A percentile compares a stretch with the other conserved stretches of the same genome.
Evolutionary conservation across 1,284 basidiomycete genomes (phyloP).

Genomic region (Gomphus bonarii): DNA sequence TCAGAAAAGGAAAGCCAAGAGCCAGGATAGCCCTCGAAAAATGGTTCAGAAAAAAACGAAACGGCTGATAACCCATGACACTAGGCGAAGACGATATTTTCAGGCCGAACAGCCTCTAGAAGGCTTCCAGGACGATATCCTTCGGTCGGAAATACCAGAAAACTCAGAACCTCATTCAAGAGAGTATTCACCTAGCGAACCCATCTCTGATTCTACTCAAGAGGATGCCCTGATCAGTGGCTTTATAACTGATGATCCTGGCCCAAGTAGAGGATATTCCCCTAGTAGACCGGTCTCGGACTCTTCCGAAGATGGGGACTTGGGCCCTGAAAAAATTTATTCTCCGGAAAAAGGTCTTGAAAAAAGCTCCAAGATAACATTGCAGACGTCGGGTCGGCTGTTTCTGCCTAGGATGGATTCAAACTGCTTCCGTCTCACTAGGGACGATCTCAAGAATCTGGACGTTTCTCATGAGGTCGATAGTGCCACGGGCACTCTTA

Average conservation of each 20-base stretch:
- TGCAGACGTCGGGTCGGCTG: slow-evolving; percentile 17
- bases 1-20: slow-evolving; percentile 18
- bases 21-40: slow-evolving; percentile 17
- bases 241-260: background rate
- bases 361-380: background rate
- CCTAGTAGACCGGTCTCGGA: slow-evolving; percentile 22
- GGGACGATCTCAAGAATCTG: slow-evolving; percentile 26
- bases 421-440: slow-evolving; percentile 36
- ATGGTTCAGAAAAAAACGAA: background rate
- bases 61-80: background rate
- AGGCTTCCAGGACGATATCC: slow-evolving; percentile 26
- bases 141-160: slow-evolving; percentile 28
- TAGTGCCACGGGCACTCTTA: slow-evolving; percentile 21
- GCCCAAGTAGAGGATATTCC: slow-evolving; percentile 14
- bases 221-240: slow-evolving; percentile 17
- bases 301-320: slow-evolving; percentile 38
- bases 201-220: slow-evolving; percentile 18
- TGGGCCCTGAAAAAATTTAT: slow-evolving; percentile 13
- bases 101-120: slow-evolving; percentile 17
- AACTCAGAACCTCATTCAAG: slow-evolving; percentile 21
- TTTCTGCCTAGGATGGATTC: slow-evolving; percentile 32
- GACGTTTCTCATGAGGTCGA: slow-evolving; percentile 14
- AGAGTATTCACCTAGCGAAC: background rate
- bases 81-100: slow-evolving; percentile 1
- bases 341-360: slow-evolving; percentile 4